Conservation (phyloP, 2,329 filamentous ascomycete genomes). For the Acrocalymma vagum region DNA sequence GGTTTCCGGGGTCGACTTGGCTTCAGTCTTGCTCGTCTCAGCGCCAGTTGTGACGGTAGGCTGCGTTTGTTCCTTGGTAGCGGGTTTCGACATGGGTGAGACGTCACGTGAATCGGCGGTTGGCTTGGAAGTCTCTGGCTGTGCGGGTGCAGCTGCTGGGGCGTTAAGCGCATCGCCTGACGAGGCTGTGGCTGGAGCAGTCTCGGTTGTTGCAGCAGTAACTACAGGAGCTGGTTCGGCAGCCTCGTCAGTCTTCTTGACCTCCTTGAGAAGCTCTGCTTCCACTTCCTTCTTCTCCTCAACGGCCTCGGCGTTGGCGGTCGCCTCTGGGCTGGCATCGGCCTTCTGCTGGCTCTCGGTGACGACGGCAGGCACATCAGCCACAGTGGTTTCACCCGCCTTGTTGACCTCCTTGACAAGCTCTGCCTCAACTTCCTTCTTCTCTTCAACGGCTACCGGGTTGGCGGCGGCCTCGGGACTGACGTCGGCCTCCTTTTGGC, state of each 20-base stretch:
- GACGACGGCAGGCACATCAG: constrained; percentile 65
- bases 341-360: constrained; percentile 76
- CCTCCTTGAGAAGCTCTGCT: constrained; percentile 74
- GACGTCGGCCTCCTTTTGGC: constrained; percentile 70
- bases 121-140: constrained; percentile 31
- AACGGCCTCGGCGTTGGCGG: constrained; percentile 70
- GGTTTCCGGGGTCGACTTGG: constrained; percentile 30
- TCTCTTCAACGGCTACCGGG: constrained; percentile 72
- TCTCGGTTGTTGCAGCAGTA: constrained; percentile 46
- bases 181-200: constrained; percentile 40
- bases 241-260: constrained; percentile 52
- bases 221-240: constrained; percentile 56
- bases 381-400: constrained; percentile 50
- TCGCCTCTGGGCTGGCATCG: constrained; percentile 69
- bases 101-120: constrained; percentile 50
- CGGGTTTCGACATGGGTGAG: constrained; percentile 50
- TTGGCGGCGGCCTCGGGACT: constrained; percentile 73
- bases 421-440: constrained; percentile 76
- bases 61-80: constrained; percentile 47
- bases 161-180: constrained; percentile 49
- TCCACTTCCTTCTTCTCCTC: constrained; percentile 76
- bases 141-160: constrained; percentile 39
- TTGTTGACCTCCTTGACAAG: constrained; percentile 56
- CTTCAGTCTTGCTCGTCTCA: constrained; percentile 41
- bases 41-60: constrained; percentile 52